phyloP scores from a whole-genome alignment of 2,329 filamentous ascomycete species.

The Lizonia empirigonia region DNA sequence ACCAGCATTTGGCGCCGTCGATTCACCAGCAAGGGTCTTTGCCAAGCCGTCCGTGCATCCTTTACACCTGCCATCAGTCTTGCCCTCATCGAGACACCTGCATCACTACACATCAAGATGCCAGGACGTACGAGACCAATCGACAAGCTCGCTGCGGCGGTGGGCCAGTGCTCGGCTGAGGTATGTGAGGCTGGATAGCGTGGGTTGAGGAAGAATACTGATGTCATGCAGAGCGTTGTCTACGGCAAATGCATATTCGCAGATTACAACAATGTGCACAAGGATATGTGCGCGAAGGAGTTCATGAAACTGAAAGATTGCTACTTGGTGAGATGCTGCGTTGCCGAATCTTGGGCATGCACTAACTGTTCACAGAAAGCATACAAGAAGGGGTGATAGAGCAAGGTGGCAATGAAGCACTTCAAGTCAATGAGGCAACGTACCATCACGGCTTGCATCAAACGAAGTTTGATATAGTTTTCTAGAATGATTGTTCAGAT shows the following conservation, averaged over 20 bases:
- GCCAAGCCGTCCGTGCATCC: conserved; percentile 21
- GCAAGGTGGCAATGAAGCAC: not conserved
- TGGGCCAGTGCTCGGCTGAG: conserved; percentile 69
- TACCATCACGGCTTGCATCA: not conserved
- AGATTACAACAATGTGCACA: conserved; percentile 88
- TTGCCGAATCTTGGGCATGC: not conserved
- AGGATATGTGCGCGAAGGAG: conserved; percentile 86
- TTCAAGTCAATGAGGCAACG: not conserved
- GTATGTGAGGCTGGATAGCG: conserved; percentile 49
- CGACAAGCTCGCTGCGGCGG: conserved; percentile 70
- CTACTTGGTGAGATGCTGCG: conserved; percentile 69
- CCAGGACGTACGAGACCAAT: conserved; percentile 62
- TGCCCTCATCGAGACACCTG: conserved; percentile 18
- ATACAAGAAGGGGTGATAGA: conserved; percentile 39
- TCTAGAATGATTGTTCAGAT: conserved; percentile 4
- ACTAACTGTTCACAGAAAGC: conserved; percentile 25
- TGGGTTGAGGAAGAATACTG: conserved; percentile 1
- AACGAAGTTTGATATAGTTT: no score
- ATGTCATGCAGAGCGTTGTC: conserved; percentile 66
- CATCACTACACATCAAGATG: conserved; percentile 29
- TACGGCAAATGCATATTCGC: conserved; percentile 92
- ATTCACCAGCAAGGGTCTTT: not conserved
- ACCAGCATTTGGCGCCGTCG: conserved; percentile 1
- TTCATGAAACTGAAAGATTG: conserved; percentile 88
- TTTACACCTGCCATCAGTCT: conserved; percentile 1